Conservation (phyloP, 805 yeast genomes). For the Kazachstania viticola region DNA sequence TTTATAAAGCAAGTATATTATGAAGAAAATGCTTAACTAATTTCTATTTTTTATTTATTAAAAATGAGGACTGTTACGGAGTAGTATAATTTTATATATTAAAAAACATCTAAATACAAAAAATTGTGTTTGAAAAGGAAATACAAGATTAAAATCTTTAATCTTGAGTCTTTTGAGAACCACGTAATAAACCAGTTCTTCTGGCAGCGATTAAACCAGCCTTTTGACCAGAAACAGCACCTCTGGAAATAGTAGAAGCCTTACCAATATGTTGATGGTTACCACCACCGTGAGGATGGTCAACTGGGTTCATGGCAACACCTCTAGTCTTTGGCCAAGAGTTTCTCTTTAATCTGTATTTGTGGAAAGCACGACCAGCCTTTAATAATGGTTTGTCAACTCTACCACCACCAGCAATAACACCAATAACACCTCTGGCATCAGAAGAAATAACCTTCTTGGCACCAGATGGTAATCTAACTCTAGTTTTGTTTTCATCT, state of each 20-base stretch:
- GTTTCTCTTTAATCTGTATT: slow-evolving; percentile 98
- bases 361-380: slow-evolving; percentile 99
- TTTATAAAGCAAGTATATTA: too few relatives aligned
- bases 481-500: slow-evolving; percentile 97
- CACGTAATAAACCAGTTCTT: slow-evolving; percentile 99
- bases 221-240: slow-evolving; percentile 99
- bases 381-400: slow-evolving; percentile 97
- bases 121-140: slow-evolving; percentile 7
- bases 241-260: slow-evolving; percentile 98
- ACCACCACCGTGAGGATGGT: slow-evolving; percentile 99
- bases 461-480: slow-evolving; percentile 97
- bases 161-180: slow-evolving; percentile 90
- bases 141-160: slow-evolving; percentile 27
- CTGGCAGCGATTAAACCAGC: slow-evolving; percentile 99
- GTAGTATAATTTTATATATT: slow-evolving; percentile 8
- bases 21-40: too few relatives aligned
- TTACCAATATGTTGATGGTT: slow-evolving; percentile 99
- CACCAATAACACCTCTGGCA: slow-evolving; percentile 99
- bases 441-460: slow-evolving; percentile 90
- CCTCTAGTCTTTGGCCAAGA: slow-evolving; percentile 99
- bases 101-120: slow-evolving; percentile 8
- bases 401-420: slow-evolving; percentile 99
- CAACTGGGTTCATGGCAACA: slow-evolving; percentile 99
- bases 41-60: not conserved
- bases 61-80: slow-evolving; percentile 8